phyloP scores from a whole-genome alignment of 768 basidiomycete genomes.

The Pleurotus djamor region DNA sequence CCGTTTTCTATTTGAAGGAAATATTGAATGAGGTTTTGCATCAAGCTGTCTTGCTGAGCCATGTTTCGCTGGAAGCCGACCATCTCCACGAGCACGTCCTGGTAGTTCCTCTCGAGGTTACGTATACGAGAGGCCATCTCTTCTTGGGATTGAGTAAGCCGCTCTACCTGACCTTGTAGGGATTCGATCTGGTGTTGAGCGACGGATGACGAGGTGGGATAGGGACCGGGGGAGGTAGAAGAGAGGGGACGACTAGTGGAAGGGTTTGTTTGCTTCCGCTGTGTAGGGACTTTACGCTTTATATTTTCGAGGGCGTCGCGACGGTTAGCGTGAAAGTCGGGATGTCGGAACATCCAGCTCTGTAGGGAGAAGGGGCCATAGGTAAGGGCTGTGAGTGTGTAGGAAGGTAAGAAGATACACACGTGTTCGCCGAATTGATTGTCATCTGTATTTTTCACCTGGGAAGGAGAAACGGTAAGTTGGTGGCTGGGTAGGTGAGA shows the following conservation, averaged over 20 bases:
- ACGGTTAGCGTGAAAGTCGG: slow-evolving; percentile 54
- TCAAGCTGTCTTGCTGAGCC: slow-evolving; percentile 82
- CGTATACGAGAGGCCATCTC: slow-evolving; percentile 53
- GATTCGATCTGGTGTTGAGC: slow-evolving; percentile 15
- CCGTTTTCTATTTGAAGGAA: slow-evolving; percentile 68
- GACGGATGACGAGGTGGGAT: slow-evolving; percentile 20
- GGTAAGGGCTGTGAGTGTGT: background rate
- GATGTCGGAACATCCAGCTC: slow-evolving; percentile 62
- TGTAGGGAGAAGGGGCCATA: slow-evolving; percentile 13
- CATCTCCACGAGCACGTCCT: slow-evolving; percentile 69
- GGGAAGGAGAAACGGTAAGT: background rate
- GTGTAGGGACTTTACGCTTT: slow-evolving; percentile 57
- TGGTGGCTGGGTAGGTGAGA: slow-evolving; percentile 7
- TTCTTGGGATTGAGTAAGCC: slow-evolving; percentile 42
- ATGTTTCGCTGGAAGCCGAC: slow-evolving; percentile 70
- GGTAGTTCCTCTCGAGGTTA: slow-evolving; percentile 61
- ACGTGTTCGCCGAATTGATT: slow-evolving; percentile 66
- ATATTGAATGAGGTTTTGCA: slow-evolving; percentile 81
- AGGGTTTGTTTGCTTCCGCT: slow-evolving; percentile 42
- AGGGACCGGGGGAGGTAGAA: slow-evolving; percentile 21
- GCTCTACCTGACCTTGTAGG: slow-evolving; percentile 50
- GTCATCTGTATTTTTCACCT: slow-evolving; percentile 86
- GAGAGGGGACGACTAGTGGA: slow-evolving; percentile 18
- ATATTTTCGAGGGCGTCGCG: slow-evolving; percentile 57
- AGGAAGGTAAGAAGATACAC: slow-evolving; percentile 10